Base-by-base conservation (phyloP, 2,329 filamentous ascomycete species). In the Ophiocordyceps robertsii region DNA sequence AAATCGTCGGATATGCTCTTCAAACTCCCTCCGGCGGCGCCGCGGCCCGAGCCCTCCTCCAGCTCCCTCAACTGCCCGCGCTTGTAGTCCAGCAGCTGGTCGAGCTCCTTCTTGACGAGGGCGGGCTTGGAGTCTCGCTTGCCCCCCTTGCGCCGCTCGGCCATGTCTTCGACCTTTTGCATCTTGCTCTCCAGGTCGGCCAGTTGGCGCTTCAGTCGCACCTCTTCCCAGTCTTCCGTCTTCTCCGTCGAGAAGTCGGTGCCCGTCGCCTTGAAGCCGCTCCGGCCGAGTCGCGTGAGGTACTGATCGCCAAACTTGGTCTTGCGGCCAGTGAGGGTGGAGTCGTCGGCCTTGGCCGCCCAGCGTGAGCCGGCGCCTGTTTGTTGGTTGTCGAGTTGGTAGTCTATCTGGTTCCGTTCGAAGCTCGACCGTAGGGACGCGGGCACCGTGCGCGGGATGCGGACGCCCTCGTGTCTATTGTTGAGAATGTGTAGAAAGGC, bases 281-380 rank as follows among this genome's bases (percentile, higher is more conserved):
- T 80, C 56, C 89, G 83, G 41, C 92, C 92, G 33, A 98, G 73
- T 12, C 92, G 81, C 47, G 85, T 93, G 44, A 98, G 76, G 64
- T 96, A 98, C 49, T 94, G 85, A 61, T 98, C 92, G 50, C 92
- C 92, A 57, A 98, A 98, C 66, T 95, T 95, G 53, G 88, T 83
- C 67, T 98, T 98, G 57, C 85, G 83, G 44, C 90, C 89, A 1
- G 87, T 92, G 31, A 75, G 67, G 0, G 90, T 95, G 50, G 76
- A 75, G 41, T 93, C 86, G 56, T 89, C 84, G 39, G 81, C 77
- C 48, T 82, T 78, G 47, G 78, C 75, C 3, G 84, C 87, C 84
- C 88, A 94, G 54, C 82, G 79, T 47, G 83, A 83, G 33, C 77
- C 77, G 2, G 69, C 67, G n/a, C 69, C 64, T 30, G 72, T 70